Conservation (phyloP, 192 early-diverging fungal species). For the Gigaspora rosea region DNA sequence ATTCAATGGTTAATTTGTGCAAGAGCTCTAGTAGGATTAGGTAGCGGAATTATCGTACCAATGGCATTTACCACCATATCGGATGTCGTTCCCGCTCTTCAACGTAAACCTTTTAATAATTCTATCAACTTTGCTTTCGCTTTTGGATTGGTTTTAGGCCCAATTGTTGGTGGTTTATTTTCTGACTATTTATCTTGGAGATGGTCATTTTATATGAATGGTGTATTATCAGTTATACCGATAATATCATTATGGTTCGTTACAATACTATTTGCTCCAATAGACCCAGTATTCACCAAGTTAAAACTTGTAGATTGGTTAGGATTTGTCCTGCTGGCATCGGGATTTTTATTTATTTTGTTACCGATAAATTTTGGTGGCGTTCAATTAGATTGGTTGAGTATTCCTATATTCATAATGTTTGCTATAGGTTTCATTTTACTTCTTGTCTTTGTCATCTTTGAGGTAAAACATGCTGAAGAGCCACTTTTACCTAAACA, state of each 20-base stretch:
- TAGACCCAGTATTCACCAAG: neutral
- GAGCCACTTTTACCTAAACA: slow-evolving; percentile 9
- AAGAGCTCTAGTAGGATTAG: slow-evolving; percentile 59
- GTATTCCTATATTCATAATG: slow-evolving; percentile 5
- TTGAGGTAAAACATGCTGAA: neutral
- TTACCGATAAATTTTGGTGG: slow-evolving; percentile 10
- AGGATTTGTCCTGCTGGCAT: neutral
- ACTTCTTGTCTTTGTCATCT: neutral
- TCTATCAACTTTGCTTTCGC: slow-evolving; percentile 59
- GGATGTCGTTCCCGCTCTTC: slow-evolving; percentile 59
- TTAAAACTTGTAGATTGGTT: slow-evolving; percentile 19
- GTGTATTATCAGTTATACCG: slow-evolving; percentile 31
- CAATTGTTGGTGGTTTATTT: slow-evolving; percentile 44
- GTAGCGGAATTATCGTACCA: slow-evolving; percentile 57
- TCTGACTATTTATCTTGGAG: slow-evolving; percentile 44
- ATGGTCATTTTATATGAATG: slow-evolving; percentile 47
- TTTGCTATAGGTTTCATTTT: neutral
- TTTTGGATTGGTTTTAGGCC: slow-evolving; percentile 49
- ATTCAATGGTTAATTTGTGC: slow-evolving; percentile 53
- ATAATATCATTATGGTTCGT: slow-evolving; percentile 30
- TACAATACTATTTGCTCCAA: slow-evolving; percentile 14
- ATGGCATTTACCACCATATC: slow-evolving; percentile 65
- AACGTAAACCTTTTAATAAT: slow-evolving; percentile 59
- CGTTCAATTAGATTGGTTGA: neutral
- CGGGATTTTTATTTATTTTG: slow-evolving; percentile 4